phyloP scores from a whole-genome alignment of 768 basidiomycete species.

The Panaeolus cyanescens region DNA sequence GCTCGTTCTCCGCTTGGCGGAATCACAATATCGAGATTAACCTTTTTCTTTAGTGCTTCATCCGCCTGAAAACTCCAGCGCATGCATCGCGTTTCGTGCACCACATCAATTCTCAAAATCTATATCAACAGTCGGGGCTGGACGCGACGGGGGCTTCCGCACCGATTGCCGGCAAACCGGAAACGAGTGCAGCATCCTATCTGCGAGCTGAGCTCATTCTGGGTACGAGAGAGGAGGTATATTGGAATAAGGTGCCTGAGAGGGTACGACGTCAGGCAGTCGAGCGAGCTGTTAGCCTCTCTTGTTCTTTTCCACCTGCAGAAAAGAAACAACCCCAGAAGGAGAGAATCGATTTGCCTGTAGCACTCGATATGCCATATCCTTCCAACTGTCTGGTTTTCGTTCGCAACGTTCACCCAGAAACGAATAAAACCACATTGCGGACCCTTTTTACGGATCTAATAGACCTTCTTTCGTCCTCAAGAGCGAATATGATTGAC shows the following conservation, averaged over 20 bases:
- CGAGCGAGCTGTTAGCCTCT: background rate
- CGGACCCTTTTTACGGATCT: conserved; percentile 54
- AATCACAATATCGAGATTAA: background rate
- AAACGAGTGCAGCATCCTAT: conserved; percentile 26
- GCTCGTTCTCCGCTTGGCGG: background rate
- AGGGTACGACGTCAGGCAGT: background rate
- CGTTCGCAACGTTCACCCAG: conserved; percentile 67
- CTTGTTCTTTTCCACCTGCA: background rate
- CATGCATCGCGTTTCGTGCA: conserved; percentile 47
- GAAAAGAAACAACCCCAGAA: background rate
- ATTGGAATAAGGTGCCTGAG: conserved; percentile 73
- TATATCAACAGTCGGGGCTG: conserved; percentile 50
- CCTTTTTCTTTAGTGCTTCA: conserved; percentile 58
- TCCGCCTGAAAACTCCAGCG: conserved; percentile 60
- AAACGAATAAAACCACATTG: conserved; percentile 83
- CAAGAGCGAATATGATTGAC: conserved; percentile 48
- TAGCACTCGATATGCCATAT: conserved; percentile 40
- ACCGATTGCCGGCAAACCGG: no score
- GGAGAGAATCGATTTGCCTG: conserved; percentile 9
- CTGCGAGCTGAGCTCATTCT: conserved; percentile 50
- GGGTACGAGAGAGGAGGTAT: conserved; percentile 66
- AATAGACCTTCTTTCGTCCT: conserved; percentile 22
- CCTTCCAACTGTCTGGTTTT: conserved; percentile 72
- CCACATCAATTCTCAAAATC: conserved; percentile 40
- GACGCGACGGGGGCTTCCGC: conserved; percentile 46